Evolutionary conservation across 768 basidiomycete species (phyloP).

Genomic region (Neoboletus magnificus): DNA sequence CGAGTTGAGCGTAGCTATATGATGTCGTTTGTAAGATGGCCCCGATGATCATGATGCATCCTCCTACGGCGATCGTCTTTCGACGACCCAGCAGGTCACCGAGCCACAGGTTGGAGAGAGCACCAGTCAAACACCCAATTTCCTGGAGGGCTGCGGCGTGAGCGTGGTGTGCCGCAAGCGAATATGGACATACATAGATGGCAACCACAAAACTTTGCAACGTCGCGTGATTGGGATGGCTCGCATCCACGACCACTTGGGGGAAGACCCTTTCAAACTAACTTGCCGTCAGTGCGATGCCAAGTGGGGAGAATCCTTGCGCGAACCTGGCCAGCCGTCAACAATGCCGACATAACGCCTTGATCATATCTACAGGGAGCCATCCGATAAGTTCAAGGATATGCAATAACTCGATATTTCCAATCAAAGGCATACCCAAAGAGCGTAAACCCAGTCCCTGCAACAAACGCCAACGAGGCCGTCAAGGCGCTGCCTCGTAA

Average conservation of each 20-base stretch:
- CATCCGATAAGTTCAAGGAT: neutral
- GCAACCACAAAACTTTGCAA: slow-evolving; percentile 59
- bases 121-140: slow-evolving; percentile 62
- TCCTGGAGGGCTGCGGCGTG: slow-evolving; percentile 36
- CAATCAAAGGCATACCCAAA: slow-evolving; percentile 44
- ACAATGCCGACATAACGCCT: slow-evolving; percentile 65
- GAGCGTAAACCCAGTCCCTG: slow-evolving; percentile 59
- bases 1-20: slow-evolving; percentile 56
- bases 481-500: slow-evolving; percentile 41
- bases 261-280: slow-evolving; percentile 60
- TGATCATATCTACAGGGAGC: slow-evolving; percentile 52
- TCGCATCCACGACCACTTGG: slow-evolving; percentile 43
- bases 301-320: neutral
- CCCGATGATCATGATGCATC: slow-evolving; percentile 58
- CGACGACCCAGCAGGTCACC: slow-evolving; percentile 59
- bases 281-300: neutral
- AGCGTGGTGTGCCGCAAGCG: neutral
- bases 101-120: slow-evolving; percentile 59
- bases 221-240: slow-evolving; percentile 44
- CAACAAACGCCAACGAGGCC: slow-evolving; percentile 51
- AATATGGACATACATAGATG: slow-evolving; percentile 42
- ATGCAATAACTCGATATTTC: neutral
- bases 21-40: slow-evolving; percentile 58
- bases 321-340: slow-evolving; percentile 51
- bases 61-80: slow-evolving; percentile 55